Percentiles rank a stretch among this genome's conserved stretches.
Conservation (phyloP, 163 green algal species). For the Chloromonas sp. region DNA sequence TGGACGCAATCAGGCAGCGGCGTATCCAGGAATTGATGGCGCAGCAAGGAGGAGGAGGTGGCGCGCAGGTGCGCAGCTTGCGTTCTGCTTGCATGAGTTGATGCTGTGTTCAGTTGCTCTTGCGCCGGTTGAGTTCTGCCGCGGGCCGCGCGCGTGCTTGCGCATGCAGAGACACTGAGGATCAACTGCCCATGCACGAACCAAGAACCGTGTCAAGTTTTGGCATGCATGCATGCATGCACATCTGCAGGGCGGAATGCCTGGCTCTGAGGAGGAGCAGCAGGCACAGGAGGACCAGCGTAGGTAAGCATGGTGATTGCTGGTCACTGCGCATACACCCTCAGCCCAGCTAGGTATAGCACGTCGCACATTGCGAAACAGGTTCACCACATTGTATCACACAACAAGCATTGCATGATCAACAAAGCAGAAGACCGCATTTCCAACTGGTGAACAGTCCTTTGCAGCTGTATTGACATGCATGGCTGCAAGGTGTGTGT, state of each 20-base stretch:
- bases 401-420: not conserved
- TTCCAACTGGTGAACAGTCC: not conserved
- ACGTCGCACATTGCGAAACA: too few relatives aligned
- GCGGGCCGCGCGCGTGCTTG: too few relatives aligned
- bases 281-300: not conserved
- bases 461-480: not conserved
- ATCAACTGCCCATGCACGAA: not conserved
- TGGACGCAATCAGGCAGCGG: conserved; percentile 76
- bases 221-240: not conserved
- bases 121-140: not conserved
- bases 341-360: not conserved
- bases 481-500: not conserved
- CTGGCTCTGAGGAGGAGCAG: not conserved
- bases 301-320: not conserved
- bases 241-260: not conserved
- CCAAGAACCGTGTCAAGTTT: not conserved
- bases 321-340: not conserved
- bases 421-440: not conserved
- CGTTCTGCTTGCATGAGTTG: too few relatives aligned
- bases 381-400: too few relatives aligned
- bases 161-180: too few relatives aligned
- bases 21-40: conserved; percentile 76
- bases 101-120: too few relatives aligned
- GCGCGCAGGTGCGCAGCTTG: too few relatives aligned
- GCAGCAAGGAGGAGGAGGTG: conserved; percentile 14